Base-by-base conservation (phyloP, 192 early-diverging fungal species). In the Globomyces pollinis-pini region DNA sequence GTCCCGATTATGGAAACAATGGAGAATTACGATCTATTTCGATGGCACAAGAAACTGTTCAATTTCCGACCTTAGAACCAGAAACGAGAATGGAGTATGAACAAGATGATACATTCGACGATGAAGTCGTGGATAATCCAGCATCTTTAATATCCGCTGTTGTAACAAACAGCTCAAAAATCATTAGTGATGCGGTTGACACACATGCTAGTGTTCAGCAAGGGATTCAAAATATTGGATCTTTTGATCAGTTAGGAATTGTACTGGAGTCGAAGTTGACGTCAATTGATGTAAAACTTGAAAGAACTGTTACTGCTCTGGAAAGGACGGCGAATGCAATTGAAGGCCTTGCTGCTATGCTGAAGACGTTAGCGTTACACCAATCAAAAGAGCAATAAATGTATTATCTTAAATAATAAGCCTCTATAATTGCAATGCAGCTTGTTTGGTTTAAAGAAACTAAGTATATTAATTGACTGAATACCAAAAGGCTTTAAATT, bases 1-100 rank as follows among this genome's bases (percentile, higher is more conserved):
- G 66, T n/a, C 76, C 76, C 1, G 38, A 64, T 24, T 78, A 78
- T 41, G 64, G 67, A 1, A 59, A 47, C 3, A 24, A 20, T 2
- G 44, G n/a, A 26, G 44, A 18, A 47, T 2, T 13, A 5, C 21
- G 3, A 26, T 20, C 21, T 47, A 47, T 47, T 26, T 24, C 44
- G 16, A 26, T 26, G 5, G 44, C 44, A 1, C 11, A 20, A 8
- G 44, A 47, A 24, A 47, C 44, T 9, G 3, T 26, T 24, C 3
- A 20, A 9, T 47, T 47, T 47, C 44, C 44, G 11, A 47, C 21
- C 23, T 5, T 47, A 8, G 3, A 1, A 26, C 4, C 44, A 26
- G 23, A 20, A 5, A 13, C 3, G 3, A 5, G 21, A 11, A 3
- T 6, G 5, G 23, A 47, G 7, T 47, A 47, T 47, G 4, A 20